Evolutionary conservation across 306 rosid genomes (phyloP), one percentile per base, ranked within the genome.

Genomic region (Gillenia trifoliata): DNA sequence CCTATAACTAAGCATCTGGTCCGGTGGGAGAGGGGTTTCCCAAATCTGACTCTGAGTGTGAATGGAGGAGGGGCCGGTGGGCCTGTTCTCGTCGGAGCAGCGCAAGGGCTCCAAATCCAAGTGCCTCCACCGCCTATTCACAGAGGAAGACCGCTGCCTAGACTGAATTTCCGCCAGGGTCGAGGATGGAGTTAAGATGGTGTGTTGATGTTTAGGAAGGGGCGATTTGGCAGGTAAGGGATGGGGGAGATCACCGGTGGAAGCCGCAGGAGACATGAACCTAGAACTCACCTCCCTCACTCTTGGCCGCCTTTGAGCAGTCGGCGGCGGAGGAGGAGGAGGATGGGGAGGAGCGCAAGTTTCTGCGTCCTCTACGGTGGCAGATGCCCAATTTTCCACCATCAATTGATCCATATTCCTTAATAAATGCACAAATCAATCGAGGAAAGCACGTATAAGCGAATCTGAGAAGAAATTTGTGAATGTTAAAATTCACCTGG

Each of bases 281-380:
- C 96, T 64, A 33, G 98, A 92, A 83, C 93, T 92, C 56, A 92
- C 98, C 81, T 92, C 98, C 61, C 96, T 84, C 38, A 90, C 96
- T 81, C 92, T 85, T 4, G 96, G 93, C 30, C 96, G 88, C 15
- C 98, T 92, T 4, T 74, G 75, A 45, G 80, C 67, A 0, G 85
- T 75, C 0, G 77, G 79, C 15, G 86, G 77, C 7, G 84, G 84
- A 10, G 89, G 88, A 3, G 89, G 89, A 60, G 84, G 76, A 23
- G 78, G 72, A 16, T 50, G 56, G 23, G 56, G 56, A 55, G 78
- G 64, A 2, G 75, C 13, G 66, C 61, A 31, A 64, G 19, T 31
- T 23, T 36, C 61, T 23, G 54, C 45, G 1, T 62, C 77, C 73
- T 47, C 60, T 5, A 41, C 45, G 3, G 86, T 69, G 64, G 73